Conservation (phyloP, 805 yeast genomes). For the Kazachstania bromeliacearum region DNA sequence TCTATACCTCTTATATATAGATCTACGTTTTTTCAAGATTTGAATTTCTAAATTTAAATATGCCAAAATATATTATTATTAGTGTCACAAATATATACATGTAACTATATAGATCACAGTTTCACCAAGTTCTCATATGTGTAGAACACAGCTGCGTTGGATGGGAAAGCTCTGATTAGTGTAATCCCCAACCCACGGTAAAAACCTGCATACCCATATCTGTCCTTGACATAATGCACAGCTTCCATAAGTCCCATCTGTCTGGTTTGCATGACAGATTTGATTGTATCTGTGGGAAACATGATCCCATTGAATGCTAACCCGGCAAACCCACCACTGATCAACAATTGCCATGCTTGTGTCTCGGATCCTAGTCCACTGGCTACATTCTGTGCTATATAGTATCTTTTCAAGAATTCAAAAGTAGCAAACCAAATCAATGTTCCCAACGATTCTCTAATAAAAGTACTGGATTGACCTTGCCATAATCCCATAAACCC, state of each 20-base stretch:
- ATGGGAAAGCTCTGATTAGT: constrained; percentile 71
- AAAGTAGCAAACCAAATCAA: constrained; percentile 92
- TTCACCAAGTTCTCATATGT: constrained; percentile 45
- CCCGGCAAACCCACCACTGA: constrained; percentile 86
- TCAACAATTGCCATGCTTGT: constrained; percentile 46
- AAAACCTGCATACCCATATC: constrained; percentile 60
- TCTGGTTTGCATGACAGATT: constrained; percentile 63
- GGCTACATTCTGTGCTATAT: constrained; percentile 16
- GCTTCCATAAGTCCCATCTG: constrained; percentile 35
- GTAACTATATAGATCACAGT: background rate
- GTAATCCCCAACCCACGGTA: constrained; percentile 84
- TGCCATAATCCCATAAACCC: constrained; percentile 78
- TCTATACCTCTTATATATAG: too few species aligned
- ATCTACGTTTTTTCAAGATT: too few species aligned
- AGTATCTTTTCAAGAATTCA: constrained; percentile 41
- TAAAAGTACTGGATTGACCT: constrained; percentile 73
- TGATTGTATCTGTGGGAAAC: constrained; percentile 86
- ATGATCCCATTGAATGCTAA: constrained; percentile 67
- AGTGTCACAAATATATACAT: background rate
- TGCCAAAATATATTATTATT: too few species aligned
- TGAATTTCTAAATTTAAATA: too few species aligned
- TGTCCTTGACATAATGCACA: constrained; percentile 32
- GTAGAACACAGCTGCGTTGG: constrained; percentile 79
- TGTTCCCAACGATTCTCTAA: constrained; percentile 83
- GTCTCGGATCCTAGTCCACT: constrained; percentile 11